These are phyloP conservation scores for Diplodia sapinea DNA, from an alignment of 2,329 filamentous ascomycete genomes.

Conservation along the genomic window DNA sequence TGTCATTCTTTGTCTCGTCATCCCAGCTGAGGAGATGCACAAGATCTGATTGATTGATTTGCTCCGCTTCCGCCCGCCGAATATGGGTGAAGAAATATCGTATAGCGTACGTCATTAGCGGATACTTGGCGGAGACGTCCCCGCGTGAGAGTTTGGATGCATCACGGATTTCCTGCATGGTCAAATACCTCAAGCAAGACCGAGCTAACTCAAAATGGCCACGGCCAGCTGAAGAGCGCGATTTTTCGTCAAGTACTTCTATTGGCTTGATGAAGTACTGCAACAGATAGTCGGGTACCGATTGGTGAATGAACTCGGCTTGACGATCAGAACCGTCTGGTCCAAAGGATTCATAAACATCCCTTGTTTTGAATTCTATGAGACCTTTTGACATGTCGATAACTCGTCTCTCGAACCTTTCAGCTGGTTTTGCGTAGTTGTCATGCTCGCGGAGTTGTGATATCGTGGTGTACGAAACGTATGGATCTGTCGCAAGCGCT, in stretches of 20 bases:
- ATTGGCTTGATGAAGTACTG: background rate
- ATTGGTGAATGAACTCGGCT: conserved; percentile 35
- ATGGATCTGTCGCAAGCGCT: conserved; percentile 33
- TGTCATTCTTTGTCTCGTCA: background rate
- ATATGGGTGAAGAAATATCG: background rate
- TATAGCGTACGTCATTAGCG: background rate
- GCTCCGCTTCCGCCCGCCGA: background rate
- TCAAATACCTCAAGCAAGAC: background rate
- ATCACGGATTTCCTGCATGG: background rate
- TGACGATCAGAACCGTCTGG: conserved; percentile 32
- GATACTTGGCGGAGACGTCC: background rate
- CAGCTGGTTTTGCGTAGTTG: background rate
- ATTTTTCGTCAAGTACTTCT: background rate
- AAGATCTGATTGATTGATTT: background rate
- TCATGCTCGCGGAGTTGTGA: background rate
- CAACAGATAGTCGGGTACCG: conserved; percentile 34
- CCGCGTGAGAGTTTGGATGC: background rate
- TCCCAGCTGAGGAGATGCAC: background rate
- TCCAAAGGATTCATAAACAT: conserved; percentile 33
- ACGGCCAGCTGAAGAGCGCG: background rate
- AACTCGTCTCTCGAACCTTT: conserved; percentile 33
- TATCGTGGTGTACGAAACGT: conserved; percentile 24
- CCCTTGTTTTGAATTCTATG: conserved; percentile 32
- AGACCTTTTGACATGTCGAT: conserved; percentile 34
- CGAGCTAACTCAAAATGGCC: background rate